Conservation (phyloP, 768 basidiomycete species). For the Saitozyma sp. region DNA sequence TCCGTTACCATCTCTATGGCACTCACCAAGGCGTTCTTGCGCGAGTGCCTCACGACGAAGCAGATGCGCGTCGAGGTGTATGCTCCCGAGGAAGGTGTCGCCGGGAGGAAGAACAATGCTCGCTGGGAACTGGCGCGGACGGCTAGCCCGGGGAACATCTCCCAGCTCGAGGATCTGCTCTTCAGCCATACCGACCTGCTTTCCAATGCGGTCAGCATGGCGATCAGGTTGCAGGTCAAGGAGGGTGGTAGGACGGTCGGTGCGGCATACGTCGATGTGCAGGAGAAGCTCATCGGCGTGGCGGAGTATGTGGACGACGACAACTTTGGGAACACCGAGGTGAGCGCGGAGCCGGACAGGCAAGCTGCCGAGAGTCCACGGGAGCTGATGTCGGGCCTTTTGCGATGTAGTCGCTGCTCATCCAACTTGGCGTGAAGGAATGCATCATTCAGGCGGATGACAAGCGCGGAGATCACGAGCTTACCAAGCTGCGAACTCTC, state of each 20-base stretch:
- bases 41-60: conserved; percentile 84
- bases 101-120: conserved; percentile 61
- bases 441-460: conserved; percentile 66
- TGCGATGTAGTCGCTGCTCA: conserved; percentile 72
- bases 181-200: conserved; percentile 76
- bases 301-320: conserved; percentile 93
- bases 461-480: conserved; percentile 66
- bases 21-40: conserved; percentile 75
- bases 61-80: conserved; percentile 94
- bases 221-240: conserved; percentile 70
- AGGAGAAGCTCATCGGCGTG: conserved; percentile 77
- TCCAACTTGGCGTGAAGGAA: conserved; percentile 97
- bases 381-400: neutral
- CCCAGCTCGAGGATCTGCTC: conserved; percentile 73
- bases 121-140: conserved; percentile 77
- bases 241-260: conserved; percentile 71
- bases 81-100: conserved; percentile 67
- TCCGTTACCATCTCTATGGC: conserved; percentile 74
- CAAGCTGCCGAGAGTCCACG: neutral
- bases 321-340: conserved; percentile 92
- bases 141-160: conserved; percentile 72
- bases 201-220: conserved; percentile 83
- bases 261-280: conserved; percentile 88
- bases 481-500: conserved; percentile 80
- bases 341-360: conserved; percentile 46